These are phyloP conservation scores for Hygrophila difformis DNA, from an alignment of 257 asterid genomes.

Conservation along the genomic window DNA sequence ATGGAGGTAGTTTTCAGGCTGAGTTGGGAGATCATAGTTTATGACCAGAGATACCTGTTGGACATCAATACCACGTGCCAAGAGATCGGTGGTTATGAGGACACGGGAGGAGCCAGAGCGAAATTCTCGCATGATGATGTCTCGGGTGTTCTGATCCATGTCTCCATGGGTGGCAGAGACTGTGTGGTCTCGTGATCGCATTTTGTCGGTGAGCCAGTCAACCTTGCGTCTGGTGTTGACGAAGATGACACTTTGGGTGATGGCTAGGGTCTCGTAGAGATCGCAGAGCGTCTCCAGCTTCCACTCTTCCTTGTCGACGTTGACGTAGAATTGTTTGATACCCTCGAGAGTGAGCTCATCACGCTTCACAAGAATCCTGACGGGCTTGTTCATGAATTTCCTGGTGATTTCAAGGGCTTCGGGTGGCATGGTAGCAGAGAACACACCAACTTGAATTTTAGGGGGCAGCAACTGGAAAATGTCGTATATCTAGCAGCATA, in stretches of 20 bases:
- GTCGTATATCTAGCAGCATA: conserved; percentile 46
- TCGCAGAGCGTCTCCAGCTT: conserved; percentile 71
- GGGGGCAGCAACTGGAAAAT: conserved; percentile 72
- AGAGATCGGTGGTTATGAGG: conserved; percentile 33
- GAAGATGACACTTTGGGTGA: conserved; percentile 69
- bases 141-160: conserved; percentile 80
- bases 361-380: conserved; percentile 62
- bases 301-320: conserved; percentile 76
- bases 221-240: conserved; percentile 79
- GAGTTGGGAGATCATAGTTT: conserved; percentile 70
- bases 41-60: conserved; percentile 78
- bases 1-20: conserved; percentile 73
- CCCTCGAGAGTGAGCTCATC: conserved; percentile 82
- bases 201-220: conserved; percentile 77
- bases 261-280: conserved; percentile 66
- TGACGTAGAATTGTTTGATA: conserved; percentile 66
- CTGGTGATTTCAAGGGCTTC: conserved; percentile 81
- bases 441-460: conserved; percentile 68
- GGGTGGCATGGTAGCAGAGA: conserved; percentile 78
- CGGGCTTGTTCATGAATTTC: conserved; percentile 74
- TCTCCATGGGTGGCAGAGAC: conserved; percentile 84
- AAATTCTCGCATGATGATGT: conserved; percentile 76
- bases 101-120: conserved; percentile 65
- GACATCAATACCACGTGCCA: conserved; percentile 42
- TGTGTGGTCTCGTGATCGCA: conserved; percentile 65